Evolutionary conservation across 345 rosid species (phyloP).

Genomic region (Eucalyptus cloeziana): DNA sequence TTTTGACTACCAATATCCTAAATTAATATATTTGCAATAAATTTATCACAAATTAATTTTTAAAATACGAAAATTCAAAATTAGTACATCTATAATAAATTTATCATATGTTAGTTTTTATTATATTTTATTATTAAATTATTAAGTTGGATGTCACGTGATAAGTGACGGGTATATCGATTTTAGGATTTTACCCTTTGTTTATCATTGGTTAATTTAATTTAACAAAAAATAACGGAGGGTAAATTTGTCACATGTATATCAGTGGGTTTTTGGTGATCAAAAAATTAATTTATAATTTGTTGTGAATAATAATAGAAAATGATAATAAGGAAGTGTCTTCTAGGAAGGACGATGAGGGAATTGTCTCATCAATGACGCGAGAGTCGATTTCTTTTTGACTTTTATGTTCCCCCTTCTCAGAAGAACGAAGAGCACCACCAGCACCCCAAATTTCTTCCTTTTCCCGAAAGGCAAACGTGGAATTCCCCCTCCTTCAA

Average conservation of each 20-base stretch:
- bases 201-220: no score
- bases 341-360: rapidly evolving
- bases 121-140: no score
- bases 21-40: no score
- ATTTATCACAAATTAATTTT: no score
- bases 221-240: rapidly evolving
- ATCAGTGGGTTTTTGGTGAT: rapidly evolving
- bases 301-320: no score
- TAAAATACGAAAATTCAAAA: rapidly evolving
- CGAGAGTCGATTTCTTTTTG: background rate
- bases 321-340: background rate
- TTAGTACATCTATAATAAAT: no score
- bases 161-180: rapidly evolving
- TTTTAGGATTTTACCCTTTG: rapidly evolving
- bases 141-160: rapidly evolving
- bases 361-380: background rate
- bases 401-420: background rate
- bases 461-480: background rate
- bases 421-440: background rate
- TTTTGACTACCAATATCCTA: no score
- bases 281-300: no score
- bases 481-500: background rate
- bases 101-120: no score
- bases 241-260: rapidly evolving
- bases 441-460: rapidly evolving